Evolutionary conservation across 345 rosid species (phyloP), one percentile per base, ranked within the genome.

Genomic region (Citrus medica): DNA sequence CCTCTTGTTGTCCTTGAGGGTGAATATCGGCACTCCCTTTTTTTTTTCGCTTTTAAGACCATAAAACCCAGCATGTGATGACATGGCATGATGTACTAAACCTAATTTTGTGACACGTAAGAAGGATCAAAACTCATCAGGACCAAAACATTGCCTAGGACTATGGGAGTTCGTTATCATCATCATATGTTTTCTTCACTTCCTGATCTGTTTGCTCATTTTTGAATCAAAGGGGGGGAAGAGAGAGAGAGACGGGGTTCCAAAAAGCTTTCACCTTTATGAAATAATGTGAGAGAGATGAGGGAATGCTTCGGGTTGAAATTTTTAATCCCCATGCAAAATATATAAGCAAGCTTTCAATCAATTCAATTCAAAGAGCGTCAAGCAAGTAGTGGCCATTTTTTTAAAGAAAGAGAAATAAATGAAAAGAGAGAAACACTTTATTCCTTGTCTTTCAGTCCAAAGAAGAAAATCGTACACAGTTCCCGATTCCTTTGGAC

Each of bases 401-500:
- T 51, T 13, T 58, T 9, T 32, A 14, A 35, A n/a, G 25, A 67
- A 58, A 68, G 28, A 65, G 10, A 64, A 74, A 25, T 24, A 40
- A 76, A 77, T 13, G 62, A 35, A 74, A 76, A 78, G 77, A 73
- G 78, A 69, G 79, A 65, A 65, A 67, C 81, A 25, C 91, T 86
- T 86, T 86, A 86, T 86, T 84, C 89, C 84, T 32, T 82, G 79
- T 78, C 78, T 80, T 78, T 65, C 85, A 81, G 85, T 79, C 82
- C 79, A 85, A 82, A 85, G 83, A 78, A 89, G 85, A 78, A 85
- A 85, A 79, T 80, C 89, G 85, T 79, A 85, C 89, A 84, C 89
- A 80, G 83, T 83, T 87, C 90, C 89, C 89, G 85, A 89, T 85
- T 83, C 87, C 86, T 84, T 81, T 62, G 63, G 73, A 83, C 82